Base-by-base conservation (phyloP, 768 basidiomycete genomes). In the Lactifluus pinguis region DNA sequence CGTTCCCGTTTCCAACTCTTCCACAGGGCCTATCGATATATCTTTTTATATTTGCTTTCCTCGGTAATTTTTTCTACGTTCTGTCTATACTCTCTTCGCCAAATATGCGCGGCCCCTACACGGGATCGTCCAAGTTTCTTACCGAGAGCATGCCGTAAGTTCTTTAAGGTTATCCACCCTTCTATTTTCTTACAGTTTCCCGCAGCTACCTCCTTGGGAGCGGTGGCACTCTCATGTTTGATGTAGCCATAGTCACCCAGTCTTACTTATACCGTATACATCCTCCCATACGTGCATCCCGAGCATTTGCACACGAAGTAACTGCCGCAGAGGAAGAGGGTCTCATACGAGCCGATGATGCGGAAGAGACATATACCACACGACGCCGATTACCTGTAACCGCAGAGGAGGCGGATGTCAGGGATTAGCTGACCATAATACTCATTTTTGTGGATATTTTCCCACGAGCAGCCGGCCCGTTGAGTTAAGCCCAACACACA, bases 41-140 rank as follows among this genome's bases (percentile, higher is more conserved):
- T 69, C 79, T 99, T 21, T 99, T 99, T 72, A 71, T 95, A 38
- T 92, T 88, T 70, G 97, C 97, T 7, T 98, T 98, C 72, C 74
- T 89, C 30, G 97, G 97, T 59, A 99, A 99, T 72, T 73, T 83
- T 10, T 93, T 95, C 70, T 98, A 99, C 72, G 95, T 95, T 50
- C 72, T 86, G 19, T 95, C 93, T 3, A 89, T 98, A 67, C 70
- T 97, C n/a, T 78, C 83, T 8, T 91, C 90, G 44, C 87, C 92
- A 5, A 75, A 79, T 55, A 75, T 83, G 45, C 74, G 71, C 55
- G 74, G 79, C 21, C 82, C 87, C 15, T 80, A 83, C 11, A 79
- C 82, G 6, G 77, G 79, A 67, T 81, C 89, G 2, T 76, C 78
- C 0, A 77, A 80, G 41, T 94, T 86, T 71, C 75, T 95, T 17